Evolutionary conservation across 2,329 filamentous ascomycete genomes (phyloP), one percentile per base, ranked within the genome.

Genomic region (Penicillium sp.): DNA sequence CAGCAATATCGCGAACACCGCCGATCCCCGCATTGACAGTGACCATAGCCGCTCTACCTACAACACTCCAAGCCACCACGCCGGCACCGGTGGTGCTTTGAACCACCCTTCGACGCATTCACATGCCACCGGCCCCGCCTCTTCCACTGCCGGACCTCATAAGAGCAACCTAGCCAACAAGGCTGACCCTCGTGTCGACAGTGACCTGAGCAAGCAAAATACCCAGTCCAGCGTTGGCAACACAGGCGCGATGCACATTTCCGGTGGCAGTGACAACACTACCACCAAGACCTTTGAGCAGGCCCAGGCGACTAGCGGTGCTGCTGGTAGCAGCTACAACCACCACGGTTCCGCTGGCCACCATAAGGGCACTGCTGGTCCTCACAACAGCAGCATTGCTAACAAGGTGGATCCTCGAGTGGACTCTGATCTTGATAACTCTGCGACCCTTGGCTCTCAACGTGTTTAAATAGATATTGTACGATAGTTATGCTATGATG

Each of bases 321-420:
- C 50, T 22, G 55, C 53, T 18, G 55, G 57, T 31, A 58, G 53
- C 49, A 58, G 55, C 55, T 58, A 58, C 53, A 55, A 44, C 18
- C 48, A 50, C 22, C 33, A 18, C 27, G 18, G 35, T 22, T 18
- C 35, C 9, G 44, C 20, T 28, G 35, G 44, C 16, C 22, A 30
- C 16, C 28, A 40, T n/a, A 22, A 48, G 16, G 44, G 31, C 20
- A 58, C 56, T 35, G 54, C 46, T 18, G 58, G 58, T 39, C 56
- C 58, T 8, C 58, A 61, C 41, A 46, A 51, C 22, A 58, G 54
- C 39, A 51, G 55, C 25, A 10, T 42, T 8, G 50, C 41, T 13
- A 60, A 60, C 53, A 60, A 60, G 57, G 22, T 60, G 5, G 57
- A 60, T 28, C 57, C 57, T 11, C 58, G 58, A 27, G 56, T 61